A percentile compares a stretch with the other conserved stretches of the same genome.
These are phyloP conservation scores for Conidiobolus coronatus DNA, from an alignment of 371 early-diverging fungal genomes.

Conservation along the genomic window DNA sequence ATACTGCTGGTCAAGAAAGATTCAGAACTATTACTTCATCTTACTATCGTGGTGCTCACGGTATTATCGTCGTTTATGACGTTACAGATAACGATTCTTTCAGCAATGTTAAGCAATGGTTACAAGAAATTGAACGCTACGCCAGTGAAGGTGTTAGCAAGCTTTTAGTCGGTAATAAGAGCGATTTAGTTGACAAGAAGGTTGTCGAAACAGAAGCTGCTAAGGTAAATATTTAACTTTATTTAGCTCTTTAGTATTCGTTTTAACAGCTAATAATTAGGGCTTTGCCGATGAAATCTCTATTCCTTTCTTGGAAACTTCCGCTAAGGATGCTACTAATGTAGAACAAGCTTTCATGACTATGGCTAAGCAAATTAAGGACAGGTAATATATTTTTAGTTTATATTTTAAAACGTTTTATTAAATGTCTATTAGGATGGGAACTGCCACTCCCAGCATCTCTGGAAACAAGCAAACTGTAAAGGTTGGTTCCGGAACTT, in stretches of 20 bases:
- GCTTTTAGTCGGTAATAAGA: conserved; percentile 97
- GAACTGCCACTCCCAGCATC: conserved; percentile 14
- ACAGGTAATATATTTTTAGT: conserved; percentile 17
- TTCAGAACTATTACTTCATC: conserved; percentile 98
- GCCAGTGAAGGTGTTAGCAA: conserved; percentile 82
- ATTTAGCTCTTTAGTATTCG: not conserved
- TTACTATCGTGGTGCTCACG: conserved; percentile 97
- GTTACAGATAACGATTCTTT: conserved; percentile 92
- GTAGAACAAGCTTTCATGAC: conserved; percentile 93
- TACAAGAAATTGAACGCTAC: conserved; percentile 93
- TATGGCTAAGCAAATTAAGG: conserved; percentile 70
- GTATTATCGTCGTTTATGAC: conserved; percentile 97
- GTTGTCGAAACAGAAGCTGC: conserved; percentile 49
- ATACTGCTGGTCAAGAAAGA: conserved; percentile 99
- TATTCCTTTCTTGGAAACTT: conserved; percentile 84
- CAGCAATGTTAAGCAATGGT: conserved; percentile 81
- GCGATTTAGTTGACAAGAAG: conserved; percentile 82
- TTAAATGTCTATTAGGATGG: conserved; percentile 10
- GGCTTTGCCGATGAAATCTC: conserved; percentile 67
- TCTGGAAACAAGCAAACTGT: conserved; percentile 20
- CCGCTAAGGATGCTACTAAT: conserved; percentile 79
- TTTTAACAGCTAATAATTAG: conserved; percentile 7
- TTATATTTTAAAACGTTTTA: not conserved
- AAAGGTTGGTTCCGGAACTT: conserved; percentile 20
- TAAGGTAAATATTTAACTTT: conserved; percentile 15